These are phyloP conservation scores for Penicillium sp. DNA, from an alignment of 2,329 filamentous ascomycete genomes.

Conservation along the genomic window DNA sequence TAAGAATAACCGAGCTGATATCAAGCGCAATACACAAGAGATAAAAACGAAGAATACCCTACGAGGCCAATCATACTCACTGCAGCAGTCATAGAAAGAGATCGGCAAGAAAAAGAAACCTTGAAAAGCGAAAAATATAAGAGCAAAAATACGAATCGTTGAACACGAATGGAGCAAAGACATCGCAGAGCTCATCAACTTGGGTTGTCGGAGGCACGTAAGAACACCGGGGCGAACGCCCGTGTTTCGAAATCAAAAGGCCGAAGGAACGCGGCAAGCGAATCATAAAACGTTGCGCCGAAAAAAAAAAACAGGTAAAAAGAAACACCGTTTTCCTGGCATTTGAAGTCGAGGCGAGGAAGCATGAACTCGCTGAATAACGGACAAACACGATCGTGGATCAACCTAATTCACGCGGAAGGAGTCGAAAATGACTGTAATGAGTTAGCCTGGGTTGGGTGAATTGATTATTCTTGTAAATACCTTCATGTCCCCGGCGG, in stretches of 20 bases:
- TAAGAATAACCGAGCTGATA: not conserved
- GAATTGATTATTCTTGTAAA: conserved; percentile 6
- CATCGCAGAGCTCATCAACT: not conserved
- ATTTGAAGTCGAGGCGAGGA: conserved; percentile 4
- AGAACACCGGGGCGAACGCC: not conserved
- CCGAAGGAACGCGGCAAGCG: conserved; percentile 3
- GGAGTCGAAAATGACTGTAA: conserved; percentile 38
- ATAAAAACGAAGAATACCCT: too few species aligned
- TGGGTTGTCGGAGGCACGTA: not conserved
- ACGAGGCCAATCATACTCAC: too few species aligned
- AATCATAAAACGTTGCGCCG: conserved; percentile 15
- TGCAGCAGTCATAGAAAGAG: too few species aligned
- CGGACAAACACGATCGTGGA: conserved; percentile 11
- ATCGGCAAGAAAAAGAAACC: not conserved
- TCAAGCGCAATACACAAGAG: not conserved
- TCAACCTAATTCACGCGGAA: conserved; percentile 38
- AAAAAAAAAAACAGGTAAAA: conserved; percentile 10
- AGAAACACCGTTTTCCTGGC: conserved; percentile 27
- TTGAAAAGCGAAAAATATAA: conserved; percentile 17
- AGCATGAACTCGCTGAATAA: conserved; percentile 25
- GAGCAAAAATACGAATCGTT: conserved; percentile 1
- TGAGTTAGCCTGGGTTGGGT: conserved; percentile 8
- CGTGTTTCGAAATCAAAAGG: conserved; percentile 4
- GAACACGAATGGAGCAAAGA: not conserved
- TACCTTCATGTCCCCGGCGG: conserved; percentile 49